Base-by-base conservation (phyloP, 257 asterid species). In the Dorcoceras hygrometricum region DNA sequence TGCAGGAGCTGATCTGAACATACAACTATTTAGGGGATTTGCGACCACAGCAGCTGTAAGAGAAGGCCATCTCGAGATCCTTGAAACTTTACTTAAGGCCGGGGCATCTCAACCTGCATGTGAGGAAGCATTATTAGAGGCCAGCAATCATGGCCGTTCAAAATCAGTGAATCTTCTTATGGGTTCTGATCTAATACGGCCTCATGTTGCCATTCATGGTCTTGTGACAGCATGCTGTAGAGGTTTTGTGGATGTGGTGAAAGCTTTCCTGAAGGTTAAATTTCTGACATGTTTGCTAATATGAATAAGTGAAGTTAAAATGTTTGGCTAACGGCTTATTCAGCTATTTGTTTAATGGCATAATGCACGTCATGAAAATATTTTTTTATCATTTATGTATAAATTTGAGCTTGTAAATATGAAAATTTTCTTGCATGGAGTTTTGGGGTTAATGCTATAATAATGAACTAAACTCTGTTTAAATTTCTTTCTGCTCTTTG, bases 51-150 rank as follows among this genome's bases (percentile, higher is more conserved):
- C 89, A 34, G 93, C 91, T 39, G 90, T 88, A 63, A 79, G 94
- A 78, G 94, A 87, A 83, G 88, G 87, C 62, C 84, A 82, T 69
- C 70, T 67, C 16, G 89, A 82, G 73, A 87, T 87, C 71, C 80
- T 85, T 53, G 84, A 84, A 76, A 79, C 85, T 78, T 79, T 89
- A 75, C 79, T 87, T 59, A 85, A 83, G 76, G 85, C 94, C 26
- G 96, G 96, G 68, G 85, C 96, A 32, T 87, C 83, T 71, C 96
- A 89, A 64, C 85, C 81, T n/a, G 91, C 95, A 73, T 89, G 95
- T 62, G 96, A 89, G 82, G 93, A 89, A 70, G 95, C 95, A 25
- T 75, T 89, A 59, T 70, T 89, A 62, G 96, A 89, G 77, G 94
- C 86, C 63, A 73, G 95, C 87, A 82, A 68, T 75, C 87, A 87